A percentile compares a stretch with the other conserved stretches of the same genome.
phyloP scores from a whole-genome alignment of 2,329 filamentous ascomycete species.

The Fusarium dlaminii region DNA sequence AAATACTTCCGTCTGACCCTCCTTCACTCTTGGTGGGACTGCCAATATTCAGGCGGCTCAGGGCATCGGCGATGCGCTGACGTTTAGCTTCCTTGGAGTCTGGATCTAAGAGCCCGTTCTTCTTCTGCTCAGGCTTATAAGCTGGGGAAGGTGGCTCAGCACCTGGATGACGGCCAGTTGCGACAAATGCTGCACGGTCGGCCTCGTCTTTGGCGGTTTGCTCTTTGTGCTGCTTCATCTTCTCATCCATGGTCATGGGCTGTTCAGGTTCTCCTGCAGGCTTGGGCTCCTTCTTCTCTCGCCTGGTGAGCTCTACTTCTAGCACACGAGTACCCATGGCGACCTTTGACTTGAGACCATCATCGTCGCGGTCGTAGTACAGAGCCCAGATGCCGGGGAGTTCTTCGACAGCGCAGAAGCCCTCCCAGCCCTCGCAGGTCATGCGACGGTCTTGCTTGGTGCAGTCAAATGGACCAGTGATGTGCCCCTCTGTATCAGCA shows the following conservation, averaged over 20 bases:
- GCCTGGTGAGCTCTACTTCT: conserved; percentile 63
- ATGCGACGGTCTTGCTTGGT: conserved; percentile 62
- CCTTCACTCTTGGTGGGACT: conserved; percentile 19
- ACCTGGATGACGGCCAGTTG: conserved; percentile 27
- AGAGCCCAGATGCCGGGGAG: conserved; percentile 54
- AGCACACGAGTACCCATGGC: conserved; percentile 59
- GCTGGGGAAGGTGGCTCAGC: conserved; percentile 18
- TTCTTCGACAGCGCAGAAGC: conserved; percentile 59
- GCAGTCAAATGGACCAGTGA: conserved; percentile 61
- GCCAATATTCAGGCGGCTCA: conserved; percentile 30
- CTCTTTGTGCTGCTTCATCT: conserved; percentile 44
- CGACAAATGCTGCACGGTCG: conserved; percentile 34
- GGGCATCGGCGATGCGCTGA: conserved; percentile 34
- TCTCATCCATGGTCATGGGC: conserved; percentile 42
- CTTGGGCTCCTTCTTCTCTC: conserved; percentile 54
- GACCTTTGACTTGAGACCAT: conserved; percentile 56
- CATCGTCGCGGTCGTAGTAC: conserved; percentile 59
- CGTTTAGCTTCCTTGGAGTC: conserved; percentile 27
- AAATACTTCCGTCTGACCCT: conserved; percentile 24
- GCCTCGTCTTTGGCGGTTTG: conserved; percentile 34
- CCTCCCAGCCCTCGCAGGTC: conserved; percentile 60
- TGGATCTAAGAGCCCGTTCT: conserved; percentile 1
- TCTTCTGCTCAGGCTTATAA: conserved; percentile 5
- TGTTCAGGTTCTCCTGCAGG: conserved; percentile 28
- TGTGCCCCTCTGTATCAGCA: conserved; percentile 52